Evolutionary conservation across 2,329 filamentous ascomycete genomes (phyloP).

Genomic region (Lanzia echinophila): DNA sequence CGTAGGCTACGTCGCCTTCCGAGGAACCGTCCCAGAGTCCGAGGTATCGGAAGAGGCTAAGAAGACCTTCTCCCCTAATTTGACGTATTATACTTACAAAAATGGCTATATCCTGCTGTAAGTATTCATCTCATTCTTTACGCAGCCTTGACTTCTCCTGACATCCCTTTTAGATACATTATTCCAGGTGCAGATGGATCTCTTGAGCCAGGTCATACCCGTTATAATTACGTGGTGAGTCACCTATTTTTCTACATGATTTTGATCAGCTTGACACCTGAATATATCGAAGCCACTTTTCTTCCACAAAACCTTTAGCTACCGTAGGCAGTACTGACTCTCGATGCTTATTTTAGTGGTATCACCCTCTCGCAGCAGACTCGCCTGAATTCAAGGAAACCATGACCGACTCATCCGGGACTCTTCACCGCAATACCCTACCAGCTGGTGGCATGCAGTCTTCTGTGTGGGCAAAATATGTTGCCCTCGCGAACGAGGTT

Average conservation of each 20-base stretch:
- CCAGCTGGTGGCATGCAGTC: conserved; percentile 17
- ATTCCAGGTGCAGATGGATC: conserved; percentile 37
- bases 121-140: neutral
- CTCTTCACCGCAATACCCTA: conserved; percentile 21
- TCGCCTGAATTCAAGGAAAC: conserved; percentile 22
- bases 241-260: too few species aligned
- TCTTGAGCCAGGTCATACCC: conserved; percentile 33
- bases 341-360: conserved; percentile 33
- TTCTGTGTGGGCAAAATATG: conserved; percentile 14
- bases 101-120: conserved; percentile 33
- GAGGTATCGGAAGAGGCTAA: conserved; percentile 32
- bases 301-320: too few species aligned
- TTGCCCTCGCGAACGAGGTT: conserved; percentile 1
- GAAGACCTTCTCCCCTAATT: conserved; percentile 32
- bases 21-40: conserved; percentile 37
- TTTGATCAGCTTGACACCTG: too few species aligned
- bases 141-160: neutral
- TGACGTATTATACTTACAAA: conserved; percentile 38
- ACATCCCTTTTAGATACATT: conserved; percentile 28
- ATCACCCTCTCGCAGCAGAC: conserved; percentile 30
- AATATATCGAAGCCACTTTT: too few species aligned
- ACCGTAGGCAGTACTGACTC: too few species aligned
- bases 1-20: conserved; percentile 25
- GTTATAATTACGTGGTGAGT: conserved; percentile 37
- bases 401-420: conserved; percentile 29